Evolutionary conservation across 2,329 filamentous ascomycete genomes (phyloP).

Genomic region (Aspergillus eucalypticola): DNA sequence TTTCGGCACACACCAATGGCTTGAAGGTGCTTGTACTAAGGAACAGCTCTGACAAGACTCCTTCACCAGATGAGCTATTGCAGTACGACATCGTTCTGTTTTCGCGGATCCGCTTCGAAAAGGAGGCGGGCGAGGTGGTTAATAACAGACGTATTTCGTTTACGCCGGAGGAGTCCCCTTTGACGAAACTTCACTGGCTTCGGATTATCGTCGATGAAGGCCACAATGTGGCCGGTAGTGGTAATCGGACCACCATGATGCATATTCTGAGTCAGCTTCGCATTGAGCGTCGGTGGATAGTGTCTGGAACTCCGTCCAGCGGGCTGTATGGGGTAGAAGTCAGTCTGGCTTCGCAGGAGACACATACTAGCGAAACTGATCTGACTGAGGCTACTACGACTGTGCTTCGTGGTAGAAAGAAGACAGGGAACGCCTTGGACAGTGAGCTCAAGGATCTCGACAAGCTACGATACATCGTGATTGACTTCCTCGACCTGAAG

Average conservation of each 20-base stretch:
- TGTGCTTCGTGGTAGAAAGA: constrained; percentile 36
- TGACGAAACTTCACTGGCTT: constrained; percentile 77
- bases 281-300: constrained; percentile 78
- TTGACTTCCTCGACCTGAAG: constrained; percentile 71
- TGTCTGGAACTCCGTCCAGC: constrained; percentile 85
- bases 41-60: constrained; percentile 54
- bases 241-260: constrained; percentile 59
- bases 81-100: constrained; percentile 77
- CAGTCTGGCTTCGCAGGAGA: constrained; percentile 50
- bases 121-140: constrained; percentile 57
- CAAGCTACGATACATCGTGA: constrained; percentile 64
- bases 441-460: constrained; percentile 66
- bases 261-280: constrained; percentile 55
- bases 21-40: constrained; percentile 67
- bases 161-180: constrained; percentile 57
- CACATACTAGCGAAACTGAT: constrained; percentile 37
- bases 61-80: constrained; percentile 59
- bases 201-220: constrained; percentile 91
- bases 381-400: constrained; percentile 32
- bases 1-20: constrained; percentile 70
- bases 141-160: constrained; percentile 51
- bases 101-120: constrained; percentile 71
- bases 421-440: constrained; percentile 44
- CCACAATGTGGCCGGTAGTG: constrained; percentile 73
- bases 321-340: constrained; percentile 76